phyloP scores from a whole-genome alignment of 1,284 basidiomycete species.

The Pseudozyma thailandica region DNA sequence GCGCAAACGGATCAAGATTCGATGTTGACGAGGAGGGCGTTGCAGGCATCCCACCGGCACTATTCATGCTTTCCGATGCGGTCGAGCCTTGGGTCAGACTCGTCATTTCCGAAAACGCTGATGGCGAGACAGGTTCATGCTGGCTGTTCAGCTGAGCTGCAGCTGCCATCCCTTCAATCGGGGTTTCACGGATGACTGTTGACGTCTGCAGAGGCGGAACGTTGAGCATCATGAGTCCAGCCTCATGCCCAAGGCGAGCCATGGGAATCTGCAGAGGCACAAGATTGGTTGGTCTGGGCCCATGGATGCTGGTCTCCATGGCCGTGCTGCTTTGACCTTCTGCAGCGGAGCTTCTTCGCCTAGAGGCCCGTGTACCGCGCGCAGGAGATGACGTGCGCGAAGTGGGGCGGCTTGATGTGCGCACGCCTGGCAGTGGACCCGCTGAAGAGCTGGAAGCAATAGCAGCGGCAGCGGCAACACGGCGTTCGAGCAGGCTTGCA shows the following conservation, averaged over 20 bases:
- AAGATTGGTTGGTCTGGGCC: constrained; percentile 21
- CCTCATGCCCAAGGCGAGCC: constrained; percentile 11
- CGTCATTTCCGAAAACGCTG: constrained; percentile 44
- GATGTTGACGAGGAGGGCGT: constrained; percentile 30
- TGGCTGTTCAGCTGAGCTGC: constrained; percentile 1
- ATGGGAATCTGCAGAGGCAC: constrained; percentile 25
- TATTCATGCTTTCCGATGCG: constrained; percentile 35
- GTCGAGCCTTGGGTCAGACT: constrained; percentile 44
- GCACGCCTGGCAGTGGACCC: constrained; percentile 2
- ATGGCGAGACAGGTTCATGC: constrained; percentile 36
- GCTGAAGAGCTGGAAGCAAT: neutral
- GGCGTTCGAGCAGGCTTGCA: constrained; percentile 25
- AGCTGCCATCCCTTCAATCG: constrained; percentile 1
- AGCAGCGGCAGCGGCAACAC: constrained; percentile 21
- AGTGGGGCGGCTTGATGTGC: constrained; percentile 15
- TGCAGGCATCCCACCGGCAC: constrained; percentile 25
- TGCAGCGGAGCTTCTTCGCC: constrained; percentile 25
- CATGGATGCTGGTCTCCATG: constrained; percentile 2
- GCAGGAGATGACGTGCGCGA: constrained; percentile 35
- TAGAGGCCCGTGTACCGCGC: constrained; percentile 20
- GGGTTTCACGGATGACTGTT: neutral
- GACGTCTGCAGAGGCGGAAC: neutral
- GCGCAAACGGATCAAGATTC: constrained; percentile 15
- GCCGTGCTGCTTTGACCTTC: constrained; percentile 11
- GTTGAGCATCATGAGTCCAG: constrained; percentile 6